Base-by-base conservation (phyloP, 1,139 yeast species). In the Protomyces inundatus region DNA sequence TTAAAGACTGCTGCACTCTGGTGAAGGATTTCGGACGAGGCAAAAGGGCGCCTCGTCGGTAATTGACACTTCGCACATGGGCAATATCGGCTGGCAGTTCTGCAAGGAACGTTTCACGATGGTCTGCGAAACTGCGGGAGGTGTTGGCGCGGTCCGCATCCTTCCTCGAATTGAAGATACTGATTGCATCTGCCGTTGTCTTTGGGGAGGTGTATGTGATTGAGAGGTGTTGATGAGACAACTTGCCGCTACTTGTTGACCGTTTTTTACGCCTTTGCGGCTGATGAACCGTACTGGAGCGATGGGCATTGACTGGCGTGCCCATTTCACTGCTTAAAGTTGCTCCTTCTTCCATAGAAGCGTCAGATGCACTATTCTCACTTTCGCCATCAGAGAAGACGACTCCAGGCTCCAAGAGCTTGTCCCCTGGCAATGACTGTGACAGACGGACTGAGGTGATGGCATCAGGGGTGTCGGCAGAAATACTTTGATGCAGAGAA, bases 81-180 rank as follows among this genome's bases (percentile, higher is more conserved):
- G 62, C 62, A 16, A 58, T 58, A 32, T 56, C 62, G n/a, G 53
- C 54, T 6, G 62, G 62, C 9, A 58, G 45, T 40, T 58, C 62
- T 4, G 62, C 62, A 10, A 58, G 36, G 52, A 58, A 58, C 9
- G n/a, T 51, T 5, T 34, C 52, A 10, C 62, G 56, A 34, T 58
- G 45, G 6, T 37, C 62, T 32, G 53, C 62, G 23, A 23, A 23
- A 23, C 23, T 23, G 7, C 52, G 56, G 7, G 48, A 37, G 6
- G 30, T 33, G n/a, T 9, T 33, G 36, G 35, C 45, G 6, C 34
- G 40, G 6, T n/a, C 46, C 6, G 16, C n/a, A 9, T 30, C 23
- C 12, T 58, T 50, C 16, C 62, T 37, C 30, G 35, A 37, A 30
- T 48, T 35, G 36, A 52, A 52, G 12, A 58, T 50, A 40, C 45